phyloP scores from a whole-genome alignment of 2,329 filamentous ascomycete species.

The Amylocarpus encephaloides region DNA sequence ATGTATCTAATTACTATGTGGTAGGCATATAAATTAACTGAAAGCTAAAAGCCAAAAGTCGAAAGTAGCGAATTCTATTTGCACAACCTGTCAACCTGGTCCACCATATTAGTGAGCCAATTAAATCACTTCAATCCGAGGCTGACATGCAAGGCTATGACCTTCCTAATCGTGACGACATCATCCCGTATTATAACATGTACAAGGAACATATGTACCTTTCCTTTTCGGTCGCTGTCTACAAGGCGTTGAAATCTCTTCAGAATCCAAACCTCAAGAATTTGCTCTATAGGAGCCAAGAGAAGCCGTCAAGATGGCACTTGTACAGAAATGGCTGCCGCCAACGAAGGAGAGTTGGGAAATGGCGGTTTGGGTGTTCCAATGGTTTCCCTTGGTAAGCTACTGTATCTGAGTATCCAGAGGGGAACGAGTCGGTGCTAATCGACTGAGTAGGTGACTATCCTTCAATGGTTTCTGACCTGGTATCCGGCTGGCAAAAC shows the following conservation, averaged over 20 bases:
- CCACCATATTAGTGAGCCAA: neutral
- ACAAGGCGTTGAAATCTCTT: neutral
- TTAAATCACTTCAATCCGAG: neutral
- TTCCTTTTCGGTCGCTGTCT: neutral
- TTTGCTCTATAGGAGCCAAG: neutral
- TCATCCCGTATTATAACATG: neutral
- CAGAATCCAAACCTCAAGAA: neutral
- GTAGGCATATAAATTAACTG: too few species aligned
- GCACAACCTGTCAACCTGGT: too few species aligned
- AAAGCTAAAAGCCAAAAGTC: too few species aligned
- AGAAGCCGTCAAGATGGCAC: constrained; percentile 20
- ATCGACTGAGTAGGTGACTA: constrained; percentile 51
- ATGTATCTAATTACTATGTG: too few species aligned
- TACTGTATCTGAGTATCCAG: neutral
- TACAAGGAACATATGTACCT: neutral
- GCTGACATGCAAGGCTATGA: constrained; percentile 7
- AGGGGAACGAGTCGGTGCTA: neutral
- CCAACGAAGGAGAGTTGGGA: constrained; percentile 55
- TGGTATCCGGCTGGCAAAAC: constrained; percentile 95
- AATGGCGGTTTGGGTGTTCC: constrained; percentile 45
- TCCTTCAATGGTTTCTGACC: constrained; percentile 63
- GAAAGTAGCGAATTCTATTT: too few species aligned
- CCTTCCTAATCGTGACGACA: neutral
- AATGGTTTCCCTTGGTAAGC: constrained; percentile 42
- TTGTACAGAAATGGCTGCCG: constrained; percentile 38